These are phyloP conservation scores for Parachaetomium inaequale DNA, from an alignment of 495 filamentous ascomycete genomes.

Conservation along the genomic window DNA sequence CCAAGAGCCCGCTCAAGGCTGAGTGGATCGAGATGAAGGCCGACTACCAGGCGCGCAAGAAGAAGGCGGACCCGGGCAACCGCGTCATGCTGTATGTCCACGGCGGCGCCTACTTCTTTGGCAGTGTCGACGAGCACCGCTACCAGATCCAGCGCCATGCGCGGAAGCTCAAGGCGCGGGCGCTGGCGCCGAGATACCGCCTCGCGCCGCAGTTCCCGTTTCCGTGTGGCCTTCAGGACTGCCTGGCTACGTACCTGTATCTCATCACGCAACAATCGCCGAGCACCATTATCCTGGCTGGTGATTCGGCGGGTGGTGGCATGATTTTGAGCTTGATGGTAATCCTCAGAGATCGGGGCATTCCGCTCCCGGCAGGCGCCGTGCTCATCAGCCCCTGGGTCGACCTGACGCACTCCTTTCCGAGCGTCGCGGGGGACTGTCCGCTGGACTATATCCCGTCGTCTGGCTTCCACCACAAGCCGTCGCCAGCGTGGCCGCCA, in stretches of 20 bases:
- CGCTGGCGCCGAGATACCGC: slow-evolving; percentile 84
- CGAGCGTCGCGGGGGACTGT: slow-evolving; percentile 71
- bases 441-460: slow-evolving; percentile 81
- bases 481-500: slow-evolving; percentile 85
- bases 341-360: slow-evolving; percentile 70
- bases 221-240: slow-evolving; percentile 86
- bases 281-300: slow-evolving; percentile 73
- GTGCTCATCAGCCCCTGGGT: slow-evolving; percentile 92
- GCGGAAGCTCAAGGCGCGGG: slow-evolving; percentile 82
- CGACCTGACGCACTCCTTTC: slow-evolving; percentile 90
- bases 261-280: slow-evolving; percentile 70
- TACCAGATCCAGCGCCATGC: slow-evolving; percentile 96
- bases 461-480: slow-evolving; percentile 80
- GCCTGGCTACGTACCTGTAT: slow-evolving; percentile 79
- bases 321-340: slow-evolving; percentile 81
- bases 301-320: slow-evolving; percentile 87
- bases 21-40: slow-evolving; percentile 96
- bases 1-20: slow-evolving; percentile 59
- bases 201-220: slow-evolving; percentile 93
- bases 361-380: slow-evolving; percentile 82
- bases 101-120: slow-evolving; percentile 70
- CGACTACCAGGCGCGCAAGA: slow-evolving; percentile 70
- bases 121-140: slow-evolving; percentile 89
- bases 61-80: slow-evolving; percentile 52
- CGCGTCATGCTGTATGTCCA: slow-evolving; percentile 92